phyloP scores from a whole-genome alignment of 805 yeast genomes.

The Candida methanosorbosa region DNA sequence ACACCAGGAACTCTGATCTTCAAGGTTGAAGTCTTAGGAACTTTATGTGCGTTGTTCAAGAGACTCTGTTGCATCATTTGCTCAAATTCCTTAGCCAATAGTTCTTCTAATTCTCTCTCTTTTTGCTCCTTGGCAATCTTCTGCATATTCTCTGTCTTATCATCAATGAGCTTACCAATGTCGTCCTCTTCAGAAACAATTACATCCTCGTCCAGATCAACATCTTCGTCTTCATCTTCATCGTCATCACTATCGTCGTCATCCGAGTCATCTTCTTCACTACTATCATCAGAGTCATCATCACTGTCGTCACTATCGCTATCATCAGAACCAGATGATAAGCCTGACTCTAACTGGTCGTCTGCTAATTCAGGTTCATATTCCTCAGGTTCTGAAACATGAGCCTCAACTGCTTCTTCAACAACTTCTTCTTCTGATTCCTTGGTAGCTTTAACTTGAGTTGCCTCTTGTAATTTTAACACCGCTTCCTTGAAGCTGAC shows the following conservation, averaged over 20 bases:
- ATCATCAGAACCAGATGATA: slow-evolving; percentile 4
- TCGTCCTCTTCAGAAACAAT: slow-evolving; percentile 51
- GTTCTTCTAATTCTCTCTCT: neutral
- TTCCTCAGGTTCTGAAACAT: slow-evolving; percentile 16
- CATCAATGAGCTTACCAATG: no score
- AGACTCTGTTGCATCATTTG: no score
- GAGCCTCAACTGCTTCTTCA: slow-evolving; percentile 10
- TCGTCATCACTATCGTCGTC: slow-evolving; percentile 20
- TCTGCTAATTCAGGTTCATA: slow-evolving; percentile 21
- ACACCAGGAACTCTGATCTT: no score
- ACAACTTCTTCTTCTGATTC: slow-evolving; percentile 3
- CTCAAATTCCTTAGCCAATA: neutral
- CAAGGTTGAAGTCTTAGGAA: no score
- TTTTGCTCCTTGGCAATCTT: no score
- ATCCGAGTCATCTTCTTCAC: slow-evolving; percentile 13
- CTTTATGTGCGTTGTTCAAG: no score
- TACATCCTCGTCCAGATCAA: slow-evolving; percentile 36
- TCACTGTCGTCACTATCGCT: slow-evolving; percentile 14
- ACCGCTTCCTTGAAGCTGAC: slow-evolving; percentile 34
- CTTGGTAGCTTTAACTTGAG: slow-evolving; percentile 6
- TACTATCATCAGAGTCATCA: slow-evolving; percentile 14
- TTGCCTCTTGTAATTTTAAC: slow-evolving; percentile 25
- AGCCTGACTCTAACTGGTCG: slow-evolving; percentile 13
- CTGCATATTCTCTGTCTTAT: slow-evolving; percentile 44
- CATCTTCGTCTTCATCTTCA: slow-evolving; percentile 11